Evolutionary conservation across 257 asterid genomes (phyloP).

Genomic region (Plantago major): DNA sequence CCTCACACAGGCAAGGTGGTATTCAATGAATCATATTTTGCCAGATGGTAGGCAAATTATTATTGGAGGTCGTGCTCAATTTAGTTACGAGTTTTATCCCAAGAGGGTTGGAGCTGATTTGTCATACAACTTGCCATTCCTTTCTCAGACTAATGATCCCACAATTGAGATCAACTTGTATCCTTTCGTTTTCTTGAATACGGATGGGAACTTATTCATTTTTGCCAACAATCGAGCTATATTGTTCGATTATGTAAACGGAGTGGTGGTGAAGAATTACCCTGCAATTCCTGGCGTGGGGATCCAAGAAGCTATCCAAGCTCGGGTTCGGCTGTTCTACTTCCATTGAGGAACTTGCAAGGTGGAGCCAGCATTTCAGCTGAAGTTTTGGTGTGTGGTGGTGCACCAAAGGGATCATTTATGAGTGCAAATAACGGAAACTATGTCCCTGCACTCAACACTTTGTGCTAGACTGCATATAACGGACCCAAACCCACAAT

Average conservation of each 20-base stretch:
- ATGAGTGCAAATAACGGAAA: not conserved
- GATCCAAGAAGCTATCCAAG: not conserved
- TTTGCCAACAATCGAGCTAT: not conserved
- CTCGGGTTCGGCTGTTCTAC: not conserved
- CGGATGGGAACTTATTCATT: not conserved
- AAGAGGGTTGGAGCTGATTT: not conserved
- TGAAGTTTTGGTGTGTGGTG: not conserved
- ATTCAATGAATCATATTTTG: not conserved
- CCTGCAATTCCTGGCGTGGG: constrained; percentile 1
- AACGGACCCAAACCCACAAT: not conserved
- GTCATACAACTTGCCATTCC: not conserved
- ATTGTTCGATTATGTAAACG: not conserved
- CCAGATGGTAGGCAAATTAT: not conserved
- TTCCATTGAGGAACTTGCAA: no score
- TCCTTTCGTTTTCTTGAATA: not conserved
- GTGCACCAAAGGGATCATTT: not conserved
- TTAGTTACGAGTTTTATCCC: not conserved
- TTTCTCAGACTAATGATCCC: not conserved
- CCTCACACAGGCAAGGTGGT: not conserved
- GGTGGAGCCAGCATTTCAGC: not conserved
- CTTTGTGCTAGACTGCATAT: not conserved
- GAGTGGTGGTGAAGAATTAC: not conserved
- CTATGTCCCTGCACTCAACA: not conserved
- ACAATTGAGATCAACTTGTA: not conserved
- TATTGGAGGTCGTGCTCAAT: not conserved